Conservation (phyloP, 768 basidiomycete genomes). For the Lenzites betulinus region DNA sequence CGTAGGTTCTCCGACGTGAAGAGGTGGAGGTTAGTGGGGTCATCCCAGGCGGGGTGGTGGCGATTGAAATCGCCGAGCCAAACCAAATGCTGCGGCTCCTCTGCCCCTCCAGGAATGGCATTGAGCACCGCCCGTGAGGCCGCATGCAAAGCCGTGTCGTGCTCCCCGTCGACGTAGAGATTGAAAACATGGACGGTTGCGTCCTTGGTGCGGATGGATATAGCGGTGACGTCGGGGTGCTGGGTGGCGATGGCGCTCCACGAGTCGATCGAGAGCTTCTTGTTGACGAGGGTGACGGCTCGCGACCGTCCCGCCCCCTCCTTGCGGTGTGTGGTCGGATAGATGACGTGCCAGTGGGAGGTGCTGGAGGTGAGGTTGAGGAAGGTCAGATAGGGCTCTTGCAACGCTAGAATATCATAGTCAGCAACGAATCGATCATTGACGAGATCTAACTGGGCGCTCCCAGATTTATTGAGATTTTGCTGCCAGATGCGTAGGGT, state of each 20-base stretch:
- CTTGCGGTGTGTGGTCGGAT: constrained; percentile 28
- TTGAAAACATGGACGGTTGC: constrained; percentile 36
- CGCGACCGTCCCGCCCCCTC: constrained; percentile 2
- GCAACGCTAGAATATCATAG: constrained; percentile 38
- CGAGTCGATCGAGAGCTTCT: constrained; percentile 10
- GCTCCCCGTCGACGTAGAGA: constrained; percentile 39
- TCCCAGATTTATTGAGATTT: constrained; percentile 31
- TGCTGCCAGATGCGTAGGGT: constrained; percentile 31
- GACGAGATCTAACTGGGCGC: constrained; percentile 23
- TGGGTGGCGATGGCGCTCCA: constrained; percentile 16
- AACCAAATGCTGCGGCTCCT: constrained; percentile 24
- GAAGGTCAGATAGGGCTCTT: constrained; percentile 41
- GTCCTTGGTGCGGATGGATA: constrained; percentile 24
- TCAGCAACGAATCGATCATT: constrained; percentile 8
- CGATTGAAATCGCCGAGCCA: constrained; percentile 44
- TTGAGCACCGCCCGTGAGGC: constrained; percentile 11
- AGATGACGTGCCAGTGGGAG: constrained; percentile 25
- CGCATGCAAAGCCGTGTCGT: constrained; percentile 24
- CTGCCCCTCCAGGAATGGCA: not conserved
- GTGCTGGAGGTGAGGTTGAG: constrained; percentile 20
- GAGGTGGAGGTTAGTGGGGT: constrained; percentile 34
- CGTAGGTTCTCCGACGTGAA: constrained; percentile 35
- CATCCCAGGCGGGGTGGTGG: constrained; percentile 44
- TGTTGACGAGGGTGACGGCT: constrained; percentile 18
- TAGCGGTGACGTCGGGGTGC: constrained; percentile 33